Evolutionary conservation across 257 asterid species (phyloP), one percentile per base, ranked within the genome.

Genomic region (Lantana camara): DNA sequence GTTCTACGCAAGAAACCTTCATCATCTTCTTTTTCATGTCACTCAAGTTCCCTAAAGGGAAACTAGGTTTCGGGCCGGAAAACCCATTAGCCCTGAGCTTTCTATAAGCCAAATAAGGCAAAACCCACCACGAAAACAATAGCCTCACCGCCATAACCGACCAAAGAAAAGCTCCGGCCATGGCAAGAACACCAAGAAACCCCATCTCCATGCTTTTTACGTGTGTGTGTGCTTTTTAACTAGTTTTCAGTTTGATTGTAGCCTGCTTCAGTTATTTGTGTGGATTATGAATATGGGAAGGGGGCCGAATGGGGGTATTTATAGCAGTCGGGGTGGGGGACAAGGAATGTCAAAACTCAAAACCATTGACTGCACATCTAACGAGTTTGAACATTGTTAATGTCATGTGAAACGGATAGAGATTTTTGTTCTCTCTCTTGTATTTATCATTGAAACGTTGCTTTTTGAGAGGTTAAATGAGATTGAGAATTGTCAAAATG

Each of bases 61-160:
- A 93, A 61, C 60, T 68, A 3, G 99, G 99, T 24, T 44, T 66
- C 12, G 99, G 99, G 37, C 99, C 99, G 0, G 66, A 55, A 69
- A 93, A 85, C n/a, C 99, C 99, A 76, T 85, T 87, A 15, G 76
- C 70, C 66, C 62, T 77, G 3, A 93, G 83, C 74, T 80, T 85
- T 45, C 58, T 27, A 16, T 80, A 63, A 6, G 64, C 68, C 22
- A 75, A 59, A 64, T 27, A 59, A 16, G 99, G 99, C 66, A 63
- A 15, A 68, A 93, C 53, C 85, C 86, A 93, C 78, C 83, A 87
- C 3, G 72, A 72, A 60, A 84, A 53, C 16, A 77, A 1, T 17
- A 87, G 15, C 20, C 56, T 76, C 10, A 71, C 79, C 16, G 73
- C 11, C 66, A 80, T 9, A 40, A 75, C 20, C 17, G 67, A 9